Evolutionary conservation across 2,329 filamentous ascomycete genomes (phyloP).

Genomic region (Epichloe gansuensis): DNA sequence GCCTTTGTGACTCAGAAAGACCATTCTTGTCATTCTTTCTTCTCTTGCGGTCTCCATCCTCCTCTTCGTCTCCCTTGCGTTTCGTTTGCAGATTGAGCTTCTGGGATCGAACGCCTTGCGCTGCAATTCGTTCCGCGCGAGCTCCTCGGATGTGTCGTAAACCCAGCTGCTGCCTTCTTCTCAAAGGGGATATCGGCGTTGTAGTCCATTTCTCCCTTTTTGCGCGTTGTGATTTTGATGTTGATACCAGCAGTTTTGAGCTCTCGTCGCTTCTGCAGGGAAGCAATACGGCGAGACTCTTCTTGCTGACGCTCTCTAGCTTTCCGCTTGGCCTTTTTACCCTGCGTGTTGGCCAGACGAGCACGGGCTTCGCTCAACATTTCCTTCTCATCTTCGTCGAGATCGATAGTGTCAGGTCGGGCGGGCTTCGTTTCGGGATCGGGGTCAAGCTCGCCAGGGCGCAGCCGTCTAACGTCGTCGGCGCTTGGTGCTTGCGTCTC

Average conservation of each 20-base stretch:
- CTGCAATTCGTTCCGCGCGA: slow-evolving; percentile 68
- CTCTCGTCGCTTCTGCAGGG: slow-evolving; percentile 89
- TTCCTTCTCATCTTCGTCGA: slow-evolving; percentile 98
- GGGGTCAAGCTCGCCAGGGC: slow-evolving; percentile 91
- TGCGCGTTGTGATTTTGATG: slow-evolving; percentile 83
- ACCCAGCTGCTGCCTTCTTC: slow-evolving; percentile 76
- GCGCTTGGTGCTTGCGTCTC: slow-evolving; percentile 81
- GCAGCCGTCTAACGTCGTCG: slow-evolving; percentile 78
- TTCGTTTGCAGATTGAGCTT: slow-evolving; percentile 88
- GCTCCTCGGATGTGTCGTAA: slow-evolving; percentile 89
- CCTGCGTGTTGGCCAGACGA: slow-evolving; percentile 91
- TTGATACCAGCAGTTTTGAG: slow-evolving; percentile 98
- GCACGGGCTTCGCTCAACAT: slow-evolving; percentile 97
- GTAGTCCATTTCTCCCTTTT: slow-evolving; percentile 98
- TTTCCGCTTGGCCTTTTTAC: slow-evolving; percentile 98
- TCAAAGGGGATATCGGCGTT: slow-evolving; percentile 98
- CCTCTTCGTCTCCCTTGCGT: slow-evolving; percentile 87
- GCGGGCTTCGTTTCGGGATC: slow-evolving; percentile 95
- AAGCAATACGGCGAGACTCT: slow-evolving; percentile 78
- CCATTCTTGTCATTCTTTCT: slow-evolving; percentile 80
- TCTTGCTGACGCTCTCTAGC: slow-evolving; percentile 91
- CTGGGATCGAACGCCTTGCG: slow-evolving; percentile 74
- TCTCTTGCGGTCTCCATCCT: slow-evolving; percentile 68
- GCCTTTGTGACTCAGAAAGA: slow-evolving; percentile 67
- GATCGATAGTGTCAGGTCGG: slow-evolving; percentile 88